These are phyloP conservation scores for Malus hybrid DNA, from an alignment of 331 rosid genomes.

Conservation along the genomic window DNA sequence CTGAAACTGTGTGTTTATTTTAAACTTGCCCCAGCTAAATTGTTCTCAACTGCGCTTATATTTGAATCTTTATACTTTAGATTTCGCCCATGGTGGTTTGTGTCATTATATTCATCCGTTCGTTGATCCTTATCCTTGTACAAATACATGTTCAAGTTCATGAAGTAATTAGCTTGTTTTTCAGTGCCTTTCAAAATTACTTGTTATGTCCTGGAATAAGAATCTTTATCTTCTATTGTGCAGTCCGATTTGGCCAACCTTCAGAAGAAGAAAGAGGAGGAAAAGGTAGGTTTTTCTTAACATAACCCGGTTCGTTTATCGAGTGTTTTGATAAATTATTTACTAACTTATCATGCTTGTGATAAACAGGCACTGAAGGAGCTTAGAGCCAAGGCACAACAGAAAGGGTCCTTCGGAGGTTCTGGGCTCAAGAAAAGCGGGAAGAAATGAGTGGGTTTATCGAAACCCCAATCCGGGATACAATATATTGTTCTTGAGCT, in stretches of 20 bases:
- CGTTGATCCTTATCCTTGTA: not conserved
- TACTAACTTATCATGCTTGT: not conserved
- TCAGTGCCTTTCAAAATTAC: not conserved
- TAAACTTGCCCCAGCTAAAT: not conserved
- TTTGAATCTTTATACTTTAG: not conserved
- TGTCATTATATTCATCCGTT: no score
- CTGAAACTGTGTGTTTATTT: not conserved
- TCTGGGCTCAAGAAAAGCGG: conserved; percentile 95
- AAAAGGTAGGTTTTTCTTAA: conserved; percentile 46
- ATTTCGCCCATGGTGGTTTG: not conserved
- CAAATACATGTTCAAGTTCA: not conserved
- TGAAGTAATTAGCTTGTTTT: not conserved
- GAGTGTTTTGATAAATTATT: not conserved
- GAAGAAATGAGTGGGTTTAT: conserved; percentile 51
- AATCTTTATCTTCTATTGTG: conserved; percentile 5
- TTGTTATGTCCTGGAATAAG: not conserved
- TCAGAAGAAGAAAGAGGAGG: conserved; percentile 91
- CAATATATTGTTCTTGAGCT: conserved; percentile 14
- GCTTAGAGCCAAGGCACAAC: conserved; percentile 75
- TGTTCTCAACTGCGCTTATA: not conserved
- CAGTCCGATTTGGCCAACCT: conserved; percentile 81
- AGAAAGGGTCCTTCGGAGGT: conserved; percentile 79
- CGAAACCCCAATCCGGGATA: not conserved
- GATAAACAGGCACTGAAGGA: conserved; percentile 67
- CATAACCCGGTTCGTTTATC: not conserved